These are phyloP conservation scores for Kernera saxatilis DNA, from an alignment of 345 rosid species.

Conservation along the genomic window DNA sequence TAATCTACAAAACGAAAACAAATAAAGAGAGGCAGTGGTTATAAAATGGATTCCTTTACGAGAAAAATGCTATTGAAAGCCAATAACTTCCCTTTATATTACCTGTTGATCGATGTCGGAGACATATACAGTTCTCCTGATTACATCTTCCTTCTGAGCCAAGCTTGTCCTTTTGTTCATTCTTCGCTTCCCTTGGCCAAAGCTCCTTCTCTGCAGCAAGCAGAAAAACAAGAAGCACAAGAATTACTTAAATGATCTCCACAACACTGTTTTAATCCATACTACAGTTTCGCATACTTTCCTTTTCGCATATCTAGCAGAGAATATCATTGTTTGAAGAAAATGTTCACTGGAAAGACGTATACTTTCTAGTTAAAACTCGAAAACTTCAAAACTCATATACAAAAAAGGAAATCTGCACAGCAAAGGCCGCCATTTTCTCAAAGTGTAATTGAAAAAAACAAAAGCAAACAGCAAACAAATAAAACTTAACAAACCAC, in stretches of 20 bases:
- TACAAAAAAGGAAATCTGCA: neutral
- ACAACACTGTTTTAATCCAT: too few relatives aligned
- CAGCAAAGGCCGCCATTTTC: neutral
- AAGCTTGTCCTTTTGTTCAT: conserved; percentile 70
- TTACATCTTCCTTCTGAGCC: conserved; percentile 90
- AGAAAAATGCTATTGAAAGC: neutral
- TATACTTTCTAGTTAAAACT: neutral
- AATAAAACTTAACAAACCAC: neutral
- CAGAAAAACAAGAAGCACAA: neutral
- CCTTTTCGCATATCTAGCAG: neutral
- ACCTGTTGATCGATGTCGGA: conserved; percentile 35
- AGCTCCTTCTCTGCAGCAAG: conserved; percentile 61
- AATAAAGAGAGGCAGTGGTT: neutral
- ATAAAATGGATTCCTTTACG: neutral
- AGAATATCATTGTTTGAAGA: neutral
- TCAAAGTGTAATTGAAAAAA: neutral
- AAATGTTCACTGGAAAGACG: neutral
- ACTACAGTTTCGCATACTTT: neutral
- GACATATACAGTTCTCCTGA: conserved; percentile 48
- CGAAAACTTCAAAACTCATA: neutral
- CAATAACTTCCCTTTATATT: neutral
- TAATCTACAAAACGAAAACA: conserved; percentile 49
- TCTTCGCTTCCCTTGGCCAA: conserved; percentile 69
- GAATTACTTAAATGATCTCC: neutral
- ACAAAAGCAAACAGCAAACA: neutral